Evolutionary conservation across 78 protist genomes (phyloP).

Genomic region (Isochrysis galbana): DNA sequence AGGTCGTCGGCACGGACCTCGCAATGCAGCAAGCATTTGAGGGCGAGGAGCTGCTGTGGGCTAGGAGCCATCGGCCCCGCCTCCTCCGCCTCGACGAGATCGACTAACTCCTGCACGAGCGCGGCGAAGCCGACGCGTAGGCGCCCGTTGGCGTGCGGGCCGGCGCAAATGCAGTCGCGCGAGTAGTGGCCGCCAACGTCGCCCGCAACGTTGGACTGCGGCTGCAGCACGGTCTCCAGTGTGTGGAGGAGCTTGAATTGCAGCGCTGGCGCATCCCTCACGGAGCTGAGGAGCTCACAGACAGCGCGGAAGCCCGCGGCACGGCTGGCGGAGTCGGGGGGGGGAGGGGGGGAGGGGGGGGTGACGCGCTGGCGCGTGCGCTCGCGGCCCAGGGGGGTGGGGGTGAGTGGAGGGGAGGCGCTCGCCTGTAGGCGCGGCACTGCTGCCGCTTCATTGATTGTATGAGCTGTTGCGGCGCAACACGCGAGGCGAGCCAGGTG

Average conservation of each 20-base stretch:
- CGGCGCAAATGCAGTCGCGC: neutral
- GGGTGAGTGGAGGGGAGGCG: no score
- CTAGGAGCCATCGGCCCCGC: neutral
- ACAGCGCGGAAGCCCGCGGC: slow-evolving; percentile 8
- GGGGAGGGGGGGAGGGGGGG: neutral
- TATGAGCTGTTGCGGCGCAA: neutral
- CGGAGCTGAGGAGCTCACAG: neutral
- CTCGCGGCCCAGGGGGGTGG: neutral
- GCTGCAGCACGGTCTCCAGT: neutral
- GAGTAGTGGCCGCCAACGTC: neutral
- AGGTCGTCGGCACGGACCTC: neutral
- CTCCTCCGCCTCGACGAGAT: neutral
- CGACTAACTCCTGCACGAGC: neutral
- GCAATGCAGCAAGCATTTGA: neutral
- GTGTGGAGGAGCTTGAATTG: neutral
- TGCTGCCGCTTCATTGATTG: neutral
- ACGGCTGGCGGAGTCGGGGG: neutral
- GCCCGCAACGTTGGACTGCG: neutral
- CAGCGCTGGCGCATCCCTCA: neutral
- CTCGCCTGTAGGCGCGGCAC: slow-evolving; percentile 5
- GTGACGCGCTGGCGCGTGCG: neutral
- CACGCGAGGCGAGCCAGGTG: neutral
- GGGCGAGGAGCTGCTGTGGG: neutral
- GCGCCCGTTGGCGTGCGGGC: slow-evolving; percentile 15
- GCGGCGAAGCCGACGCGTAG: neutral